These are phyloP conservation scores for Aspergillus hancockii DNA, from an alignment of 495 filamentous ascomycete species.

Conservation along the genomic window DNA sequence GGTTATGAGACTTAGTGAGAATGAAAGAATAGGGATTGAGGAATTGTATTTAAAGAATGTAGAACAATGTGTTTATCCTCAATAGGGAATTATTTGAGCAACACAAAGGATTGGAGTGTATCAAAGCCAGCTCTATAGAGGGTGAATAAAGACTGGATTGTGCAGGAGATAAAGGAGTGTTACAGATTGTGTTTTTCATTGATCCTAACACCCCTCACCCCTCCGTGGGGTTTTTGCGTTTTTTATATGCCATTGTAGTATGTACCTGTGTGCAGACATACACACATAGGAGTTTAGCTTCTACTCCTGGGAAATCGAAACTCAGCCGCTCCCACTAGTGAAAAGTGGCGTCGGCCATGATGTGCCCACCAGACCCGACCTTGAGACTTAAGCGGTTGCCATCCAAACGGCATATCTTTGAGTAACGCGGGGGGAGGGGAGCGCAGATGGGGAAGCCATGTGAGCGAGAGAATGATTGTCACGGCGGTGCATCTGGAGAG, in stretches of 20 bases:
- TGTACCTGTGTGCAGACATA: neutral
- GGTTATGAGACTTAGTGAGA: neutral
- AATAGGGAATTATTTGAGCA: neutral
- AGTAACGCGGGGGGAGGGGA: neutral
- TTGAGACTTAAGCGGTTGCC: slow-evolving; percentile 27
- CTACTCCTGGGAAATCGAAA: neutral
- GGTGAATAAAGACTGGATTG: neutral
- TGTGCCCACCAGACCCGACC: slow-evolving; percentile 37
- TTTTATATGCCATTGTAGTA: neutral
- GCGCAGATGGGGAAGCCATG: slow-evolving; percentile 18
- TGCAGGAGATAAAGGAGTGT: neutral
- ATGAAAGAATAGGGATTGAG: neutral
- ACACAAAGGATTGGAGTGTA: neutral
- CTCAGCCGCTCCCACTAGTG: slow-evolving; percentile 7
- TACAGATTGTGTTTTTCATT: neutral
- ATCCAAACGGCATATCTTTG: slow-evolving; percentile 16
- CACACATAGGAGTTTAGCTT: neutral
- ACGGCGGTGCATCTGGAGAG: slow-evolving; percentile 7
- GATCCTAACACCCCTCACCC: too few species aligned
- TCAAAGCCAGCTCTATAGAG: neutral
- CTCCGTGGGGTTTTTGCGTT: neutral
- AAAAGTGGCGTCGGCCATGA: slow-evolving; percentile 19
- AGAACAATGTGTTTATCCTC: neutral
- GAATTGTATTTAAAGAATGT: neutral
- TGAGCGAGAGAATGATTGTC: slow-evolving; percentile 6